Percentiles rank a stretch among this genome's conserved stretches.
Evolutionary conservation across 805 yeast genomes (phyloP).

Genomic region (Wickerhamiella domercqiae): DNA sequence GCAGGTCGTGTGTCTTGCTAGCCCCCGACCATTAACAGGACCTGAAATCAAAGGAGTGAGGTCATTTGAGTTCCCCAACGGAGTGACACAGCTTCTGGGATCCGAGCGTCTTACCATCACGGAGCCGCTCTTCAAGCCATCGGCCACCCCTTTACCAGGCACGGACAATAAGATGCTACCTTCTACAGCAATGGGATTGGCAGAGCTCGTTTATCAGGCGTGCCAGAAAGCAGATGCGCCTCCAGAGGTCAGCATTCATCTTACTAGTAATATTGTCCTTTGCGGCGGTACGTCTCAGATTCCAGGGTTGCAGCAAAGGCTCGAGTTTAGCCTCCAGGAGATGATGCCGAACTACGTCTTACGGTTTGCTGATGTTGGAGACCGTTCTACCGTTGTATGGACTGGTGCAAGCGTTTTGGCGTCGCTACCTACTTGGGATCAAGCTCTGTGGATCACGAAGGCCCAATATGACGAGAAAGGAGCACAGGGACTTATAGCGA

Average conservation of each 20-base stretch:
- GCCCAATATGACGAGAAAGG: constrained; percentile 84
- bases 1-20: constrained; percentile 29
- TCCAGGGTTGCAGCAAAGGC: constrained; percentile 65
- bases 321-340: constrained; percentile 51
- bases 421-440: constrained; percentile 83
- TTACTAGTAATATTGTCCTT: constrained; percentile 74
- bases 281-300: constrained; percentile 73
- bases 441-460: constrained; percentile 74
- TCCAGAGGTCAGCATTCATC: constrained; percentile 51
- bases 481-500: constrained; percentile 48
- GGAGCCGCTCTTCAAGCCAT: constrained; percentile 62
- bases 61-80: constrained; percentile 47
- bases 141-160: constrained; percentile 32
- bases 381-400: constrained; percentile 67
- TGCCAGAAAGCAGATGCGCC: constrained; percentile 34
- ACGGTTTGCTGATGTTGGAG: constrained; percentile 47
- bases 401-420: constrained; percentile 82
- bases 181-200: constrained; percentile 37
- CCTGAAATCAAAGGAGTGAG: constrained; percentile 31
- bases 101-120: constrained; percentile 39
- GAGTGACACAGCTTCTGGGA: constrained; percentile 33
- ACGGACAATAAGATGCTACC: constrained; percentile 23
- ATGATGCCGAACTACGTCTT: constrained; percentile 71
- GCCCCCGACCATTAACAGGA: constrained; percentile 11
- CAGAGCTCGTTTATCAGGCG: constrained; percentile 31